Evolutionary conservation across 2,329 filamentous ascomycete species (phyloP), one percentile per base, ranked within the genome.

Genomic region (Akanthomyces lecanii): DNA sequence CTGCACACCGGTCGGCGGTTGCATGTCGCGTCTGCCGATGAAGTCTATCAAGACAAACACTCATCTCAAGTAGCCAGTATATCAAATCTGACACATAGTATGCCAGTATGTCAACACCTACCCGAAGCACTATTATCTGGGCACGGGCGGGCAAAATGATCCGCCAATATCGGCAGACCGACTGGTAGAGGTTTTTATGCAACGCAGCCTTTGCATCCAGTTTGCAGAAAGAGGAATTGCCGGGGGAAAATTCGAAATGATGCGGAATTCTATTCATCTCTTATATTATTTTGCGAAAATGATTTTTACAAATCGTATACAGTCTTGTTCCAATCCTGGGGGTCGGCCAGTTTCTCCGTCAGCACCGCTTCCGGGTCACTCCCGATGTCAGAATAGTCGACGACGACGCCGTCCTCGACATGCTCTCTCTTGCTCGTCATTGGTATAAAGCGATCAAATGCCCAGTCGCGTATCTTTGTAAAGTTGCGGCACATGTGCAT

Each of bases 401-500:
- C 63, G 23, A 58, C 28, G 2, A 55, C 28, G 18, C 61, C 61
- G 10, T 60, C 5, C 38, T 63, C 61, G 0, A 65, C 64, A 23
- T 63, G 61, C 23, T 16, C 2, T 6, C 61, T 47, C 33, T 65
- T 63, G 38, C 28, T 47, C 16, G 50, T 50, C 33, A 61, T 28
- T 1, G 44, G 23, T 2, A 57, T 7, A 21, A 30, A 59, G 8
- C 56, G 61, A 2, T 42, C 45, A 14, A 55, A 47, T 0, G 57
- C 64, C 61, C 61, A 65, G 18, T 65, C 61, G 12, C 48, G 48
- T 23, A 65, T 63, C 30, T 54, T 53, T 14, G 40, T 48, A 42
- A 65, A 63, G 38, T 65, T 54, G 28, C 64, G 64, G 42, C 64
- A 65, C 52, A 58, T 42, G 45, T 63, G 64, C 21, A 38, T 50